Percentiles rank a stretch among this genome's conserved stretches.
Evolutionary conservation across 768 basidiomycete genomes (phyloP).

Genomic region (Suillus bovinus): DNA sequence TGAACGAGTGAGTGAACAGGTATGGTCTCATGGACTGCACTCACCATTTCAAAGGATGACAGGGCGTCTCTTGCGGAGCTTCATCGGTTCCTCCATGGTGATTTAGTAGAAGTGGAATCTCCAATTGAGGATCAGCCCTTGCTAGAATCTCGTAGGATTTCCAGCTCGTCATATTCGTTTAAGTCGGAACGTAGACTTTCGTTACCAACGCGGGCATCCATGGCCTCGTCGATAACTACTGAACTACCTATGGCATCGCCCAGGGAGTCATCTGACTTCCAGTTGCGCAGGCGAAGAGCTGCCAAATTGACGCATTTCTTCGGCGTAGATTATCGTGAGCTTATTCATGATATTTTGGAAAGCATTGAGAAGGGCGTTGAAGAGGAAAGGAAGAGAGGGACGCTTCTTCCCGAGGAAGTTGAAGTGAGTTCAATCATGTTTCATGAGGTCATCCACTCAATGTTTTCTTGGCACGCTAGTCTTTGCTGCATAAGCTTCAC

Average conservation of each 20-base stretch:
- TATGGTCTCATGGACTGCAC: slow-evolving; percentile 7
- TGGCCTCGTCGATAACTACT: slow-evolving; percentile 61
- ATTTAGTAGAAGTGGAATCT: slow-evolving; percentile 18
- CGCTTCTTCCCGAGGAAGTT: slow-evolving; percentile 64
- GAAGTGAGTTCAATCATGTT: slow-evolving; percentile 51
- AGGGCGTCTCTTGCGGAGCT: slow-evolving; percentile 71
- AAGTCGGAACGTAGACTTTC: slow-evolving; percentile 69
- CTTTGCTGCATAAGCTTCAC: slow-evolving; percentile 38
- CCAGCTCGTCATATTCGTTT: slow-evolving; percentile 41
- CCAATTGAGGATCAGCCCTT: slow-evolving; percentile 22
- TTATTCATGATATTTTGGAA: slow-evolving; percentile 76
- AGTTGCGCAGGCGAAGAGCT: slow-evolving; percentile 68
- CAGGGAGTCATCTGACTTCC: slow-evolving; percentile 51
- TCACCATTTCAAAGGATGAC: slow-evolving; percentile 58
- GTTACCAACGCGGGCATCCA: slow-evolving; percentile 63
- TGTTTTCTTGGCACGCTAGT: slow-evolving; percentile 40
- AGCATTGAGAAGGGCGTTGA: slow-evolving; percentile 78
- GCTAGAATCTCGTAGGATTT: slow-evolving; percentile 25
- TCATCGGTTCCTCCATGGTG: slow-evolving; percentile 61
- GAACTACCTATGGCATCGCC: slow-evolving; percentile 44
- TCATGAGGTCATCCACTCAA: slow-evolving; percentile 10
- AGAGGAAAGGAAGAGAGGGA: slow-evolving; percentile 65
- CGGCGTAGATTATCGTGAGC: slow-evolving; percentile 79
- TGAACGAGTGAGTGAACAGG: slow-evolving; percentile 59
- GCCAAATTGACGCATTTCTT: slow-evolving; percentile 89